A percentile compares a stretch with the other conserved stretches of the same genome.
Evolutionary conservation across 345 rosid species (phyloP).

Genomic region (Ceriops decandra): DNA sequence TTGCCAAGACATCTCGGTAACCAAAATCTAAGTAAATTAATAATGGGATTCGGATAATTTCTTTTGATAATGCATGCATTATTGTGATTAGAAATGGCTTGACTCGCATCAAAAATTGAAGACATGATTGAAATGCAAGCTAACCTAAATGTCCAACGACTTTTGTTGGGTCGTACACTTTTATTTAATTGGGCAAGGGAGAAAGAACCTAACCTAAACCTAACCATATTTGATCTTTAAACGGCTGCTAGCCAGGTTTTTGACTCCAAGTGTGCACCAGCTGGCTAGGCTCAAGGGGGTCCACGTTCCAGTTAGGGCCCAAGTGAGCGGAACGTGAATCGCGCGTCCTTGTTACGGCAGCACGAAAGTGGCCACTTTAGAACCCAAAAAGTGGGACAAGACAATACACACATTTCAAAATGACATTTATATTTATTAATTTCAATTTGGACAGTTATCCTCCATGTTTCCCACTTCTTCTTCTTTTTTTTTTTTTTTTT

Average conservation of each 20-base stretch:
- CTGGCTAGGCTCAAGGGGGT: conserved; percentile 8
- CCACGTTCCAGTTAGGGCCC: conserved; percentile 10
- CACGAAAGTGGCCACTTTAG: neutral
- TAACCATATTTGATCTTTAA: neutral
- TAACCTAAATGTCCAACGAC: conserved; percentile 13
- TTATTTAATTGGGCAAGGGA: conserved; percentile 23
- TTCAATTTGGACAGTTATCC: no score
- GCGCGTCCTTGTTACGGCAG: neutral
- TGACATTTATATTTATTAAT: no score
- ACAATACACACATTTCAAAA: neutral
- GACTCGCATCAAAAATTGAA: neutral
- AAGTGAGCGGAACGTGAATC: conserved; percentile 11
- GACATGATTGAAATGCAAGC: conserved; percentile 17
- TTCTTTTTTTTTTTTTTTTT: no score
- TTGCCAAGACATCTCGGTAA: no score
- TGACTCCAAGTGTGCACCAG: neutral
- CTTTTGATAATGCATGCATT: neutral
- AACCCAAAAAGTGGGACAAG: neutral
- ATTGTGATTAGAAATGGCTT: neutral
- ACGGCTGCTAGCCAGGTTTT: no score
- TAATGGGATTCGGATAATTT: neutral
- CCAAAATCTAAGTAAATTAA: no score
- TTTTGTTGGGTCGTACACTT: conserved; percentile 23
- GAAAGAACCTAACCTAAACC: conserved; percentile 21
- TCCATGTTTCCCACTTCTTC: no score